Percentiles rank a stretch among this genome's conserved stretches.
phyloP scores from a whole-genome alignment of 768 basidiomycete species.

The Collybiopsis luxurians region DNA sequence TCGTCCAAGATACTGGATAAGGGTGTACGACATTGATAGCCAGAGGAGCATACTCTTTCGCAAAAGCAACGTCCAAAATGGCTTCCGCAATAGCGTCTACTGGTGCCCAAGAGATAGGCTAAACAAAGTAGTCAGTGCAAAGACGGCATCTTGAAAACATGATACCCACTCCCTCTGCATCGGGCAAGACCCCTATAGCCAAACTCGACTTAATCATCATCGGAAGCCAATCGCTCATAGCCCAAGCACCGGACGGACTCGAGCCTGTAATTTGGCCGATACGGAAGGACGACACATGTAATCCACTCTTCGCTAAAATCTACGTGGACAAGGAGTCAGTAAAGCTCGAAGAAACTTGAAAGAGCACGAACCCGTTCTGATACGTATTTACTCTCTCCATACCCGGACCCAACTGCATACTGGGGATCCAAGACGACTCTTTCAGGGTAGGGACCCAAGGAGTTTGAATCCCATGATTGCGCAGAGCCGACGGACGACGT shows the following conservation, averaged over 20 bases:
- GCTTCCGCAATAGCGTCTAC: conserved; percentile 33
- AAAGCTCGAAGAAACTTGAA: neutral
- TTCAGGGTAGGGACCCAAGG: conserved; percentile 30
- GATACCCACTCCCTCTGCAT: conserved; percentile 29
- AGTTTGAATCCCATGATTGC: conserved; percentile 23
- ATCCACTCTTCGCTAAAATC: conserved; percentile 36
- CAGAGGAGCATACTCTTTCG: conserved; percentile 14
- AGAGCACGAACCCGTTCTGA: conserved; percentile 27
- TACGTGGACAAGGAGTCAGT: conserved; percentile 9
- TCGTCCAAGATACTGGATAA: conserved; percentile 26
- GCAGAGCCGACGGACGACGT: conserved; percentile 39
- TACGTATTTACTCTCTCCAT: conserved; percentile 45
- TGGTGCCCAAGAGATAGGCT: conserved; percentile 44
- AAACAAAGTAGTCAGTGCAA: neutral
- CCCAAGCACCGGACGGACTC: conserved; percentile 37
- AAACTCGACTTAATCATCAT: conserved; percentile 34
- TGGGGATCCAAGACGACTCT: conserved; percentile 27
- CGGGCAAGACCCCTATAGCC: conserved; percentile 24
- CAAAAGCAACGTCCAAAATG: conserved; percentile 23
- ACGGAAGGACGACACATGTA: conserved; percentile 35
- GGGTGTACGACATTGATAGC: conserved; percentile 39
- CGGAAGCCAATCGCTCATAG: conserved; percentile 45
- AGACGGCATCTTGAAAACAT: too few species aligned
- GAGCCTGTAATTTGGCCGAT: conserved; percentile 47
- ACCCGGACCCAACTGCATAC: conserved; percentile 37